These are phyloP conservation scores for Tuber indicum DNA, from an alignment of 495 filamentous ascomycete species.

Conservation along the genomic window DNA sequence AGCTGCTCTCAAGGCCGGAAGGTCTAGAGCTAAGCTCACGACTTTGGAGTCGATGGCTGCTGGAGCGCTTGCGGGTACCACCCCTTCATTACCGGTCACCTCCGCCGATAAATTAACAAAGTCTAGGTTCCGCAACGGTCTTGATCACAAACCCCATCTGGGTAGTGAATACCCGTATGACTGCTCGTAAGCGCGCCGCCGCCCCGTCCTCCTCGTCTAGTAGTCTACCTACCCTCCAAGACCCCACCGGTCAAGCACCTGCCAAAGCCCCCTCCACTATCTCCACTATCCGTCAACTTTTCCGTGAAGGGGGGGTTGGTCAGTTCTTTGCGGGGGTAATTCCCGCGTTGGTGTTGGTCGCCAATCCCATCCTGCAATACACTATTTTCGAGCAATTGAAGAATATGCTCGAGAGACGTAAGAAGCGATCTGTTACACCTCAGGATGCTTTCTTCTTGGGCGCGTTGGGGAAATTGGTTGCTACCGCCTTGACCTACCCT, in stretches of 20 bases:
- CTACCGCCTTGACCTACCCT: conserved; percentile 90
- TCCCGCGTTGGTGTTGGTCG: conserved; percentile 84
- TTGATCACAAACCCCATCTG: conserved; percentile 96
- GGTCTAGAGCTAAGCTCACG: conserved; percentile 73
- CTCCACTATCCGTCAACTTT: conserved; percentile 65
- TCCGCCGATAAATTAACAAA: not conserved
- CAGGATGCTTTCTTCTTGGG: conserved; percentile 84
- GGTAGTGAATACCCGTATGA: conserved; percentile 98
- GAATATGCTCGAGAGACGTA: conserved; percentile 60
- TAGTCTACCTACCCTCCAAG: conserved; percentile 27
- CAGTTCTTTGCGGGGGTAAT: conserved; percentile 88
- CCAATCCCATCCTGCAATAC: conserved; percentile 97
- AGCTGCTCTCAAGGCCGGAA: conserved; percentile 66
- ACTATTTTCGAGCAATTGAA: conserved; percentile 98
- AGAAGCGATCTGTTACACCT: conserved; percentile 61
- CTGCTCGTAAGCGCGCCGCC: conserved; percentile 63
- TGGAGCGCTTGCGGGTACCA: conserved; percentile 72
- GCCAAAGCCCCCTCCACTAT: conserved; percentile 62
- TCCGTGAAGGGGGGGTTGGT: conserved; percentile 70
- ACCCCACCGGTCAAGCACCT: conserved; percentile 37
- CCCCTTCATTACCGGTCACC: not conserved
- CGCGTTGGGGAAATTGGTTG: conserved; percentile 86
- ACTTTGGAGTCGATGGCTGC: conserved; percentile 88
- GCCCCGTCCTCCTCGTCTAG: conserved; percentile 18
- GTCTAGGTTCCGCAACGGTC: conserved; percentile 69